Evolutionary conservation across 2,329 filamentous ascomycete species (phyloP).

Genomic region (Coccinonectria pachysandricola): DNA sequence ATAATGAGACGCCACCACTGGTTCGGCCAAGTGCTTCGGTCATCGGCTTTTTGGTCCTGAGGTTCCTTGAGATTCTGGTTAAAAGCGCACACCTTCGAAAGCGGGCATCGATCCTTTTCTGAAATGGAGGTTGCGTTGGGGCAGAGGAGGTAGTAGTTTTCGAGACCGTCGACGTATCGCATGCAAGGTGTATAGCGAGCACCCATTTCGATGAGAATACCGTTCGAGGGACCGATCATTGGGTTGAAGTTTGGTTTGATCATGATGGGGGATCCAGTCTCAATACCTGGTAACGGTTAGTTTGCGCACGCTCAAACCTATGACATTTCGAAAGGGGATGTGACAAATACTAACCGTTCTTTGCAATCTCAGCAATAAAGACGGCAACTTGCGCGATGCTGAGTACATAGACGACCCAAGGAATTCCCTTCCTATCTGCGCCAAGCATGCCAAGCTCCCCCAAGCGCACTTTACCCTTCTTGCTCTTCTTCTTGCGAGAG

Average conservation of each 20-base stretch:
- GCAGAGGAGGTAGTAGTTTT: conserved; percentile 53
- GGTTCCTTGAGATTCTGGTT: conserved; percentile 42
- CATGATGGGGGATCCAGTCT: conserved; percentile 70
- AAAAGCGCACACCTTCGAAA: conserved; percentile 79
- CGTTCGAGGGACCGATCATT: conserved; percentile 90
- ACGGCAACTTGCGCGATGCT: conserved; percentile 69
- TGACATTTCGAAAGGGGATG: too few species aligned
- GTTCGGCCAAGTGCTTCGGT: conserved; percentile 46
- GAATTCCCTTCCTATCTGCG: conserved; percentile 45
- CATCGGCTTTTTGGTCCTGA: conserved; percentile 53
- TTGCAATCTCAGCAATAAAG: conserved; percentile 81
- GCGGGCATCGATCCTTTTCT: conserved; percentile 50
- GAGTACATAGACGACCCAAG: conserved; percentile 76
- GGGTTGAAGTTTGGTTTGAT: conserved; percentile 84
- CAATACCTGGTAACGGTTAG: conserved; percentile 40
- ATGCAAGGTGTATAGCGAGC: conserved; percentile 89
- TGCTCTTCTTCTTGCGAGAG: conserved; percentile 21
- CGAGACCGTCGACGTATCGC: conserved; percentile 65
- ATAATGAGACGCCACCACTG: conserved; percentile 97
- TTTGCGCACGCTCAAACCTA: too few species aligned
- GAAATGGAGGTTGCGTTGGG: conserved; percentile 62
- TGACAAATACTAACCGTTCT: conserved; percentile 55
- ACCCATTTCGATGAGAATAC: conserved; percentile 93
- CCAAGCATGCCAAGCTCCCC: conserved; percentile 52
- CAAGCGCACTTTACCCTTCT: conserved; percentile 39